Conservation (phyloP, 495 filamentous ascomycete species). For the Xylaria castorea region DNA sequence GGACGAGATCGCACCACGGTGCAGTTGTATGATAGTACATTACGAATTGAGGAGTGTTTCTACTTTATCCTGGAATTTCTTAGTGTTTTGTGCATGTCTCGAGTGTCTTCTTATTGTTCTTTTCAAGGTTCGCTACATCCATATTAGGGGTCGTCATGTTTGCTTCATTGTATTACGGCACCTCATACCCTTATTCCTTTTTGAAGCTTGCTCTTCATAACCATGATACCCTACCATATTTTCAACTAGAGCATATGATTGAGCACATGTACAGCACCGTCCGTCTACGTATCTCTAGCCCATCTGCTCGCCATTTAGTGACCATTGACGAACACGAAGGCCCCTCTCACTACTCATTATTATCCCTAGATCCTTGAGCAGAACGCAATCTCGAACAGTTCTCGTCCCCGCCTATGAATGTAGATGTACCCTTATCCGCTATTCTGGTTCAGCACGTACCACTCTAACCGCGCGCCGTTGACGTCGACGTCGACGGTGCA, state of each 20-base stretch:
- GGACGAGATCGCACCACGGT: conserved; percentile 16
- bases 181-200: neutral
- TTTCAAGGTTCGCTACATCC: neutral
- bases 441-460: neutral
- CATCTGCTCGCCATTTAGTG: neutral
- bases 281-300: neutral
- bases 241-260: neutral
- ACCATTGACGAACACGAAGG: neutral
- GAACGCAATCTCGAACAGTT: neutral
- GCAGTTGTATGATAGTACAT: conserved; percentile 33
- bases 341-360: neutral
- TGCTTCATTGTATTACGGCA: neutral
- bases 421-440: neutral
- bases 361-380: no score
- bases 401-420: neutral
- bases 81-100: neutral
- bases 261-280: neutral
- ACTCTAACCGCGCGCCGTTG: neutral
- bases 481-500: neutral
- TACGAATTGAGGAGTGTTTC: conserved; percentile 31
- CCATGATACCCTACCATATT: neutral
- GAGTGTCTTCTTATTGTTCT: neutral
- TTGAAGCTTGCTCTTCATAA: neutral
- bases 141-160: neutral
- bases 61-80: neutral